Evolutionary conservation across 768 basidiomycete genomes (phyloP), one percentile per base, ranked within the genome.

Genomic region (Pleurotus giganteus): DNA sequence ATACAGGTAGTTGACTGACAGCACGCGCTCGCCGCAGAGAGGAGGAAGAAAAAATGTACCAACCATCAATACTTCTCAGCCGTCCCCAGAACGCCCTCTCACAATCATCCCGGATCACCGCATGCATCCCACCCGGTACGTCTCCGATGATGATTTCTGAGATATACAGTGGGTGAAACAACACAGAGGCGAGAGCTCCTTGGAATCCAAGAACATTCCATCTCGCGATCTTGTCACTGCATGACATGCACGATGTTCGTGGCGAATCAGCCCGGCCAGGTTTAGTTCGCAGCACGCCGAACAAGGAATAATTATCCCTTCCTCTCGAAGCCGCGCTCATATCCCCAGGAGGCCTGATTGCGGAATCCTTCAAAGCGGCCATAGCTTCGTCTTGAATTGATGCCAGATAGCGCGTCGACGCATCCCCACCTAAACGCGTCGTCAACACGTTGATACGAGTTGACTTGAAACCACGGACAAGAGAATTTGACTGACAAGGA

Each of bases 221-320:
- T 4, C 80, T 71, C 0, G 93, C 92, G 37, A 98, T 87, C 70
- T 98, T 98, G 67, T 98, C 95, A 60, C 89, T 92, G 70, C 95
- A 98, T 0, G 94, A 92, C 86, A 97, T 91, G 63, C 82, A 91
- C 0, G 81, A 66, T 1, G 95, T 92, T 0, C 85, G 84, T 0
- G 86, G 86, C 0, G 94, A 88, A 65, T 98, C 95, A 0, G 91
- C 89, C 50, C 95, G 84, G 2, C 94, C 96, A 4, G 95, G 95
- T 65, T 98, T 98, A 0, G 96, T 97, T 28, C 95, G 89, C 42
- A 98, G 71, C 7, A 88, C 85, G 4, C 91, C 89, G 19, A 84
- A 71, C 15, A 85, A 74, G 4, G 81, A 61, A 66, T 96, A 98
- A 50, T 90, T 85, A 61, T 90, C 84, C 17, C 95, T 78, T 3